A percentile compares a stretch with the other conserved stretches of the same genome.
Evolutionary conservation across 2,329 filamentous ascomycete species (phyloP).

Genomic region (Neonectria magnoliae): DNA sequence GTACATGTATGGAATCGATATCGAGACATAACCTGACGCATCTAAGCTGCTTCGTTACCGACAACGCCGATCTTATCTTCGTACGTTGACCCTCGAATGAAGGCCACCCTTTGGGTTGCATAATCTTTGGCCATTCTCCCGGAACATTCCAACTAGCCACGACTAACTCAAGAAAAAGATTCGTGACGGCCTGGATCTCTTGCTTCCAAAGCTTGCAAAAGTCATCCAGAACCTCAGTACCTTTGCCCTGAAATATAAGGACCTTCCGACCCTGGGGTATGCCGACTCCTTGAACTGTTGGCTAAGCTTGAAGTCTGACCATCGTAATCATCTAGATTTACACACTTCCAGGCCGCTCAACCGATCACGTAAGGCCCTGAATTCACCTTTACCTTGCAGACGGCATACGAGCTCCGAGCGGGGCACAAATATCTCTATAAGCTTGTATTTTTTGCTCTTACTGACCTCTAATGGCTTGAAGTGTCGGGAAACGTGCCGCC

Average conservation of each 20-base stretch:
- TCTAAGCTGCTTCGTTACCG: slow-evolving; percentile 12
- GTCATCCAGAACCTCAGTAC: slow-evolving; percentile 77
- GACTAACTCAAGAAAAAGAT: slow-evolving; percentile 13
- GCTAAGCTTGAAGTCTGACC: neutral
- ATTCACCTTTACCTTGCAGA: neutral
- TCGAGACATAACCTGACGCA: too few relatives aligned
- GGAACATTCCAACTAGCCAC: too few relatives aligned
- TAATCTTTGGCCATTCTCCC: too few relatives aligned
- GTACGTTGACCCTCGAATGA: slow-evolving; percentile 31
- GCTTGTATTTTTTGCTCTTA: neutral
- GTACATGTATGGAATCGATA: too few relatives aligned
- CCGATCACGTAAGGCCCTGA: slow-evolving; percentile 19
- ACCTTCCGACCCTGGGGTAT: neutral
- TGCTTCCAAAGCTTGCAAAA: slow-evolving; percentile 81
- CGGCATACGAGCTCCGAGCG: neutral
- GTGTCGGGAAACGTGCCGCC: slow-evolving; percentile 27
- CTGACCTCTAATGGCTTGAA: neutral
- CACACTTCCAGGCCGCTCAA: slow-evolving; percentile 28
- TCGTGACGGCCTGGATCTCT: slow-evolving; percentile 71
- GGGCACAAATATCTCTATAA: neutral
- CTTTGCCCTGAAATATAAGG: slow-evolving; percentile 76
- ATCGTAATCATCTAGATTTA: slow-evolving; percentile 7
- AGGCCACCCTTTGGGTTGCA: too few relatives aligned
- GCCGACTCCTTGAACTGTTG: too few relatives aligned
- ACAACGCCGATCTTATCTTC: slow-evolving; percentile 75